phyloP scores from a whole-genome alignment of 2,329 filamentous ascomycete genomes.

The Chaetomiaceae sp. region DNA sequence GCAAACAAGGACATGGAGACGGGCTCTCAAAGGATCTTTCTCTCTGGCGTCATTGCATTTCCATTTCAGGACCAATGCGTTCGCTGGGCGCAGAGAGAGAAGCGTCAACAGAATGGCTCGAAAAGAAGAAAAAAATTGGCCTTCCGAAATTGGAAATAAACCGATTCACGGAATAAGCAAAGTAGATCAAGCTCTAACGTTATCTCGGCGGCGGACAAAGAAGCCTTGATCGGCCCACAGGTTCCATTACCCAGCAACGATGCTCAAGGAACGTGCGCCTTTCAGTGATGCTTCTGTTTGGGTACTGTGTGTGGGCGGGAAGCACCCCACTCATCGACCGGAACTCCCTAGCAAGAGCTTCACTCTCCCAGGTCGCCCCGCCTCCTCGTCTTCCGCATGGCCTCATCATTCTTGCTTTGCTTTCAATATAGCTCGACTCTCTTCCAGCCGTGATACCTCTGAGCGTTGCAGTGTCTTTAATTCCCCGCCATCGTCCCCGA shows the following conservation, averaged over 20 bases:
- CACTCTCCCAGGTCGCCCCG: constrained; percentile 13
- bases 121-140: background rate
- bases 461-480: constrained; percentile 1
- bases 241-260: constrained; percentile 14
- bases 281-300: constrained; percentile 3
- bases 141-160: background rate
- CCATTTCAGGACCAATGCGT: too few species aligned
- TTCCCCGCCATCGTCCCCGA: background rate
- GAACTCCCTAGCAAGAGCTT: constrained; percentile 24
- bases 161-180: background rate
- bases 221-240: constrained; percentile 9
- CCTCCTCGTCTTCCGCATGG: constrained; percentile 12
- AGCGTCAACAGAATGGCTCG: too few species aligned
- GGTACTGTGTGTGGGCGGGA: constrained; percentile 21
- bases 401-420: too few species aligned
- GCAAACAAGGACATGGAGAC: too few species aligned
- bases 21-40: too few species aligned
- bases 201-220: background rate
- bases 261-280: constrained; percentile 16
- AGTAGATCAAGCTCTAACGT: background rate
- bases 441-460: background rate
- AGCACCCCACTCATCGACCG: constrained; percentile 28
- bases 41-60: too few species aligned
- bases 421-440: too few species aligned
- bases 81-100: too few species aligned